These are phyloP conservation scores for Fraxinus anomala DNA, from an alignment of 257 asterid genomes.

Conservation along the genomic window DNA sequence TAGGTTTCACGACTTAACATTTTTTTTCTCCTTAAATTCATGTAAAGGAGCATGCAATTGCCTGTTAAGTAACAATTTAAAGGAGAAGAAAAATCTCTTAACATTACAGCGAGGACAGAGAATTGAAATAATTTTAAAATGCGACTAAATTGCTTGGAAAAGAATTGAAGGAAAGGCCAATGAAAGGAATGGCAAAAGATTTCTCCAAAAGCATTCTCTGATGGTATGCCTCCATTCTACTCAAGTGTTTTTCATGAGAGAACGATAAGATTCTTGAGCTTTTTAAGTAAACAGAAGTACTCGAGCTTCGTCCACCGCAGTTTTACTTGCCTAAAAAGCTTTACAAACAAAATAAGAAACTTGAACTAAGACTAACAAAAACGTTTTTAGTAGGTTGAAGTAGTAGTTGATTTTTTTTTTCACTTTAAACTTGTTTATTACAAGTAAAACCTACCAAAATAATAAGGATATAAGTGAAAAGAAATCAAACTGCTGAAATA, in stretches of 20 bases:
- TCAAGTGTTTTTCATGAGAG: not conserved
- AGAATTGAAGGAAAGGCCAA: not conserved
- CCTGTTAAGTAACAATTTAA: too few species aligned
- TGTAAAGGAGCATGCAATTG: too few species aligned
- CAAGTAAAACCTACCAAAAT: too few species aligned
- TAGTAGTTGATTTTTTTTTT: too few species aligned
- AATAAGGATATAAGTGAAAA: too few species aligned
- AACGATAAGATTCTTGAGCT: not conserved
- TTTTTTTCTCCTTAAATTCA: too few species aligned
- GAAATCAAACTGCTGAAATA: too few species aligned
- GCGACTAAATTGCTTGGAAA: not conserved
- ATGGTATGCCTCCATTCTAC: not conserved
- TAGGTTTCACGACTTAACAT: too few species aligned
- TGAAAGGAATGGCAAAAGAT: not conserved
- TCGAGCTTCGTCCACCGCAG: not conserved
- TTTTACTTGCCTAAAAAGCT: not conserved
- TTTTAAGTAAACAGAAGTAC: not conserved
- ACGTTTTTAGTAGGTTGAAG: too few species aligned
- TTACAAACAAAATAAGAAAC: not conserved
- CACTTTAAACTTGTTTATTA: too few species aligned
- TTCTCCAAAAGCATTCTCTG: not conserved
- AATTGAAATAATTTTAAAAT: not conserved
- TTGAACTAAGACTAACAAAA: too few species aligned
- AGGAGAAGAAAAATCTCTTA: not conserved
- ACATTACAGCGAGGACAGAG: not conserved